These are phyloP conservation scores for thale cress (Arabidopsis thaliana) DNA, from an alignment of 345 rosid species.

Conservation along the genomic window DNA sequence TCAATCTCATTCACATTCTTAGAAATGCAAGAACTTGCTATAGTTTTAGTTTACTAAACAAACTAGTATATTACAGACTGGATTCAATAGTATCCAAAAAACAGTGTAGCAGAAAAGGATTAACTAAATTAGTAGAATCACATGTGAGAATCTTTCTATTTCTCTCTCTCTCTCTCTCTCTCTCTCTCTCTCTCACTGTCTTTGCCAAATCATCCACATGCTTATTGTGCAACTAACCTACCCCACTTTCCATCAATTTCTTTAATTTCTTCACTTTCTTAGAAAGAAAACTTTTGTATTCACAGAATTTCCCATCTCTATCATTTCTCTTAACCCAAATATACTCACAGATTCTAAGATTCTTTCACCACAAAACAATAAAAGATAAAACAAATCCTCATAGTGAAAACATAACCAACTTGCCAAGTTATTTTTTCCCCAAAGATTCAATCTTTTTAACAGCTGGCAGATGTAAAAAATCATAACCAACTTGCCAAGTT, in stretches of 20 bases:
- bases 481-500: constrained; percentile 36
- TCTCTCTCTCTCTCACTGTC: constrained; percentile 27
- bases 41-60: background rate
- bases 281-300: constrained; percentile 11
- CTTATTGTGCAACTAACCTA: constrained; percentile 50
- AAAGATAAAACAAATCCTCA: constrained; percentile 5
- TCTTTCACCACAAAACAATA: background rate
- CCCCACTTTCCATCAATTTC: constrained; percentile 41
- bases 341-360: constrained; percentile 27
- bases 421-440: background rate
- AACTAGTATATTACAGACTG: constrained; percentile 10
- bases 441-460: constrained; percentile 15
- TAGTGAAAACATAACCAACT: background rate
- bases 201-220: constrained; percentile 50
- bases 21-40: background rate
- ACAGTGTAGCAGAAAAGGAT: background rate
- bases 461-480: constrained; percentile 19
- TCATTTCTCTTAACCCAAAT: constrained; percentile 9
- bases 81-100: constrained; percentile 12
- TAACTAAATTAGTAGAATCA: constrained; percentile 35
- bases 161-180: constrained; percentile 31
- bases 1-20: background rate
- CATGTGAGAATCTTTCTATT: constrained; percentile 43
- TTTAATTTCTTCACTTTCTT: constrained; percentile 26
- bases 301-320: constrained; percentile 32